Evolutionary conservation across 257 asterid species (phyloP).

Genomic region (Petrea volubilis): DNA sequence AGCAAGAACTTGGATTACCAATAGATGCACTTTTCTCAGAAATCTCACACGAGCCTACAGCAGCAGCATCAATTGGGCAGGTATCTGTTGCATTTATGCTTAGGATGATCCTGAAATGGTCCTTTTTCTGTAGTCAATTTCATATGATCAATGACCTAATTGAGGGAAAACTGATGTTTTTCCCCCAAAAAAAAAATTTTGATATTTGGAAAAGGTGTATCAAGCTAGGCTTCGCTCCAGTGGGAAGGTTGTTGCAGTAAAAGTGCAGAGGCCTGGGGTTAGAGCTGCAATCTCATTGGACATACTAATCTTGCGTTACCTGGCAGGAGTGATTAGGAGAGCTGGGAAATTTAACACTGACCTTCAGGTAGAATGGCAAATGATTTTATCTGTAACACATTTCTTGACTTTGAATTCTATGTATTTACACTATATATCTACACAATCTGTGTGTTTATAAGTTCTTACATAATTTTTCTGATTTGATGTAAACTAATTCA

Average conservation of each 20-base stretch:
- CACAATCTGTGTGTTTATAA: not conserved
- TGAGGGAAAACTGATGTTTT: not conserved
- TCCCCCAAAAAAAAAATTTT: not conserved
- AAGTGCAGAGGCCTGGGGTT: slow-evolving; percentile 99
- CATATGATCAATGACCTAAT: slow-evolving; percentile 14
- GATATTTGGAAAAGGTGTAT: slow-evolving; percentile 66
- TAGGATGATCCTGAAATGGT: slow-evolving; percentile 7
- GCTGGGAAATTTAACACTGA: slow-evolving; percentile 85
- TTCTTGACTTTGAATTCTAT: slow-evolving; percentile 4
- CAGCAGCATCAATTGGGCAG: slow-evolving; percentile 99
- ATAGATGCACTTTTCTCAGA: slow-evolving; percentile 82
- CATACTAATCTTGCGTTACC: slow-evolving; percentile 78
- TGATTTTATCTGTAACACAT: slow-evolving; percentile 12
- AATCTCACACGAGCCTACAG: slow-evolving; percentile 94
- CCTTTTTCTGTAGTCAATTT: slow-evolving; percentile 2
- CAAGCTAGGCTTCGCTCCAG: slow-evolving; percentile 88
- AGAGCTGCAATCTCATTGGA: slow-evolving; percentile 95
- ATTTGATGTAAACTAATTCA: slow-evolving; percentile 22
- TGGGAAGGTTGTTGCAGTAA: slow-evolving; percentile 85
- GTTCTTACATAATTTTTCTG: not conserved
- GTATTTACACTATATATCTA: slow-evolving; percentile 14
- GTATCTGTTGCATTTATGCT: slow-evolving; percentile 31
- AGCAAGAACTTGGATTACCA: slow-evolving; percentile 82
- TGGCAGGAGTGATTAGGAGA: slow-evolving; percentile 73
- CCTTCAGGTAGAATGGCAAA: slow-evolving; percentile 69